Evolutionary conservation across 495 filamentous ascomycete species (phyloP), one percentile per base, ranked within the genome.

Genomic region (Cryomyces minteri): DNA sequence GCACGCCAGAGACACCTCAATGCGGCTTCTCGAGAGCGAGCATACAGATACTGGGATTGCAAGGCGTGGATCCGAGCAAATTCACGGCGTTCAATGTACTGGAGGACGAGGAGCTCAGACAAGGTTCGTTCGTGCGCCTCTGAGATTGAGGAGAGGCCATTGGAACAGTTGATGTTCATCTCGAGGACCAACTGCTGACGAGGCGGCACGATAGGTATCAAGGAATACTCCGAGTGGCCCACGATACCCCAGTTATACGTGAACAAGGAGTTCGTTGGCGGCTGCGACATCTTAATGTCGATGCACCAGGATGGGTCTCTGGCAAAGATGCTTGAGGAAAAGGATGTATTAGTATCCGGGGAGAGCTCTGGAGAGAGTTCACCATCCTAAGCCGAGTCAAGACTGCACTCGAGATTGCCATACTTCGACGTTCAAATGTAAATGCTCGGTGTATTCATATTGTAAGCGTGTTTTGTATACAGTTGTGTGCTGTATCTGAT

Each of bases 301-400:
- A 96, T 96, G 90, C 90, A 96, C 67, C 85, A 95, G 65, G 92
- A 83, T 59, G 90, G 90, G 30, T 85, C 90, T 53, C 71, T 98
- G 49, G 83, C 87, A 2, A 92, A 88, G 65, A 53, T 96, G 59
- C 65, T 98, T 9, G 86, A 92, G 54, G 82, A 88, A 60, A 93
- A 95, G 73, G 69, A 73, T 32, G 87, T 96, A 50, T 38, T 38
- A 56, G 43, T 40, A 48, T 18, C 39, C 43, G 12, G 44, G 50
- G 43, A 49, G 32, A 48, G 14, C 9, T 28, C 6, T 42, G 32
- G 14, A n/a, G 30, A 7, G 5, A 30, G 14, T 28, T n/a, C 31
- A 5, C 12, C 5, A 6, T 42, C 31, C 5, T 6, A 4, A 11
- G n/a, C 11, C 4, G 1, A 9, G 42, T 12, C 8, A 11, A n/a